Evolutionary conservation across 177 flowering plant species (phyloP).

Genomic region (Vitis hybrid): DNA sequence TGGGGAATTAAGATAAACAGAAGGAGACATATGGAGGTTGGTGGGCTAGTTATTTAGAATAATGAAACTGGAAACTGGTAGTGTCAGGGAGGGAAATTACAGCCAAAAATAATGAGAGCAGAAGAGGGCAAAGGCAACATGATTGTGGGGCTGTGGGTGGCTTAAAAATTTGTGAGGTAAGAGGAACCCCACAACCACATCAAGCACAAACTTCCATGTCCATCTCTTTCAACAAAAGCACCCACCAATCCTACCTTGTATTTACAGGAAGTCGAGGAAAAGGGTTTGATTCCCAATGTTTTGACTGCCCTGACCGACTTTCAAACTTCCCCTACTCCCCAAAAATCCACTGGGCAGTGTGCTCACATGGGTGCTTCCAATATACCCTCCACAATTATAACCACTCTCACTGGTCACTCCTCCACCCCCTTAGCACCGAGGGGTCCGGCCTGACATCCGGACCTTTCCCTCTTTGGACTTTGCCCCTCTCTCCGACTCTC

Average conservation of each 20-base stretch:
- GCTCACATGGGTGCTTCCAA: slow-evolving; percentile 7
- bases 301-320: slow-evolving; percentile 3
- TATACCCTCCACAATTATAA: neutral
- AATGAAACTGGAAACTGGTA: neutral
- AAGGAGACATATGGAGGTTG: neutral
- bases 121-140: neutral
- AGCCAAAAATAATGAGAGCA: neutral
- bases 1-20: too few relatives aligned
- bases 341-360: slow-evolving; percentile 5
- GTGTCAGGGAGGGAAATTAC: neutral
- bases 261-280: neutral
- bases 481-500: too few relatives aligned
- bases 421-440: too few relatives aligned
- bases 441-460: too few relatives aligned
- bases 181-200: neutral
- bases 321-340: slow-evolving; percentile 4
- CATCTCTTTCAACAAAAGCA: slow-evolving; percentile 6
- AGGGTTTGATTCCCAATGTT: slow-evolving; percentile 5
- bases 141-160: slow-evolving; percentile 1
- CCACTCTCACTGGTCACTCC: too few relatives aligned
- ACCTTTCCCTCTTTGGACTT: too few relatives aligned
- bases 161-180: neutral
- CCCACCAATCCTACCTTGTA: neutral
- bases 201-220: slow-evolving; percentile 1
- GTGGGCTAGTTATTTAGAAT: neutral